Evolutionary conservation across 345 rosid genomes (phyloP).

Genomic region (Adansonia digitata): DNA sequence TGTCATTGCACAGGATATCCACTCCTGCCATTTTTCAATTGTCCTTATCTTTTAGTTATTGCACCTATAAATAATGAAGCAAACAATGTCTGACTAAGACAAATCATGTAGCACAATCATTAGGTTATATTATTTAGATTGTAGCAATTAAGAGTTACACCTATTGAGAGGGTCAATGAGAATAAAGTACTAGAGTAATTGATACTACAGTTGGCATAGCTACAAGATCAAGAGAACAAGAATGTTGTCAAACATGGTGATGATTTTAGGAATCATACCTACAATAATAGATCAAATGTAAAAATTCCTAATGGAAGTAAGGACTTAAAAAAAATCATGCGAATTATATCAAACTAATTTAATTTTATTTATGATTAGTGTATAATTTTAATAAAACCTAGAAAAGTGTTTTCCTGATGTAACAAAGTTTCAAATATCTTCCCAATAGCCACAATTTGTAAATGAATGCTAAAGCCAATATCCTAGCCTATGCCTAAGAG

Average conservation of each 20-base stretch:
- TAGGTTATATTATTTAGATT: not conserved
- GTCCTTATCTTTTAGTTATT: slow-evolving; percentile 98
- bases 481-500: not conserved
- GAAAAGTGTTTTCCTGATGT: not conserved
- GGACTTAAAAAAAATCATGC: slow-evolving; percentile 48
- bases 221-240: slow-evolving; percentile 92
- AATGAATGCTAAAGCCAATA: slow-evolving; percentile 2
- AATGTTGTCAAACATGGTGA: slow-evolving; percentile 93
- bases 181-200: slow-evolving; percentile 94
- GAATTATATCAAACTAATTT: not conserved
- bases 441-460: not conserved
- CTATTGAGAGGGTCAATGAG: slow-evolving; percentile 90
- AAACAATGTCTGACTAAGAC: not conserved
- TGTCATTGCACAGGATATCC: slow-evolving; percentile 98
- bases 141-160: slow-evolving; percentile 29
- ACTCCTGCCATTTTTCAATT: slow-evolving; percentile 98
- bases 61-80: slow-evolving; percentile 61
- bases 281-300: slow-evolving; percentile 97
- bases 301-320: slow-evolving; percentile 87
- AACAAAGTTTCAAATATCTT: not conserved
- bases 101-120: not conserved
- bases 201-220: slow-evolving; percentile 98
- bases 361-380: not conserved
- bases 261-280: slow-evolving; percentile 86
- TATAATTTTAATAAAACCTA: not conserved